phyloP scores from a whole-genome alignment of 345 rosid genomes.

The Aegle marmelos region DNA sequence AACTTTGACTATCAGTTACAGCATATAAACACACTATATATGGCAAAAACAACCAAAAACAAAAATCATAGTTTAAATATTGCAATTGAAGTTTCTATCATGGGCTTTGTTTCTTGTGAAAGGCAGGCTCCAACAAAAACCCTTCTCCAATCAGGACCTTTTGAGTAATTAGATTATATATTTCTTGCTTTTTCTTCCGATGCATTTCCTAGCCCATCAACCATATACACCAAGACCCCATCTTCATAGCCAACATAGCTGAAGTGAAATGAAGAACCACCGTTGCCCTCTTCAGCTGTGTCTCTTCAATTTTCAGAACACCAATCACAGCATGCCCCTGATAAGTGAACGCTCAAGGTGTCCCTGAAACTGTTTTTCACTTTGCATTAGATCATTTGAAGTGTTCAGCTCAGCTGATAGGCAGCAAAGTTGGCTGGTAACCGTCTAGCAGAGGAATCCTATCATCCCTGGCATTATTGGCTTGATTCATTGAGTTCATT shows the following conservation, averaged over 20 bases:
- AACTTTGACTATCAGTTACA: constrained; percentile 4
- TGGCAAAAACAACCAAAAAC: constrained; percentile 9
- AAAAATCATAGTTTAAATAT: not conserved
- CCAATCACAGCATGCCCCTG: constrained; percentile 22
- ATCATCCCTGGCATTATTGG: constrained; percentile 21
- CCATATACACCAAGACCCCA: constrained; percentile 3
- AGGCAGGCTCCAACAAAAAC: not conserved
- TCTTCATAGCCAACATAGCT: constrained; percentile 5
- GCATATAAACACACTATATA: constrained; percentile 24
- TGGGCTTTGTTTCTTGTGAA: constrained; percentile 7
- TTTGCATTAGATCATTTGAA: constrained; percentile 11
- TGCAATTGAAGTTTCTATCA: not conserved
- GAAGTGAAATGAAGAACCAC: constrained; percentile 12
- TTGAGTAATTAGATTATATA: not conserved
- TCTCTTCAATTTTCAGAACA: constrained; percentile 22
- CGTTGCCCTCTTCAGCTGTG: constrained; percentile 2
- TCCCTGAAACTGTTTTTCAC: constrained; percentile 16
- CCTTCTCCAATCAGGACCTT: constrained; percentile 4
- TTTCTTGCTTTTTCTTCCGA: constrained; percentile 9
- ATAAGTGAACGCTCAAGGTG: constrained; percentile 28
- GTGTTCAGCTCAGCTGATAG: constrained; percentile 24
- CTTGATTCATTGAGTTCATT: constrained; percentile 30
- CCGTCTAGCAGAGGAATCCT: constrained; percentile 27
- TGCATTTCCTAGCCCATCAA: constrained; percentile 16
- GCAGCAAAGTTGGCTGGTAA: constrained; percentile 29